Conservation (phyloP, 2,329 filamentous ascomycete genomes). For the Monilinia laxa region DNA sequence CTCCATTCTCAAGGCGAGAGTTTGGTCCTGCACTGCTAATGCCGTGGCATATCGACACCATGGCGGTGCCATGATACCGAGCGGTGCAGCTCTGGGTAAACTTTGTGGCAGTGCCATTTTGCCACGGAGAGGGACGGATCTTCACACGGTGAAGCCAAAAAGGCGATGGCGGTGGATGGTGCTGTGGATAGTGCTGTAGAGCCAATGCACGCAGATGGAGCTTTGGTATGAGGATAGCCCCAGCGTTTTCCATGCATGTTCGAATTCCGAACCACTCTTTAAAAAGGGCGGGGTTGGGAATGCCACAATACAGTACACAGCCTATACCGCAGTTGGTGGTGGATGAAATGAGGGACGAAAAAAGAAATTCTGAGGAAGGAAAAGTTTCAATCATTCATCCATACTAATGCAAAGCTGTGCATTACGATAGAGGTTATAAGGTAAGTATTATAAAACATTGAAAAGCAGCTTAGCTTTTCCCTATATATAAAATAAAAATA, state of each 20-base stretch:
- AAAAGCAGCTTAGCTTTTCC: no score
- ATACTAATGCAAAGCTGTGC: neutral
- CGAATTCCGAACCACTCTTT: neutral
- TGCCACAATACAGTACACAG: no score
- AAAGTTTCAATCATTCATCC: neutral
- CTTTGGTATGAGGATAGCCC: neutral
- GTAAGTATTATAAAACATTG: no score
- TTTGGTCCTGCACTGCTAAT: neutral
- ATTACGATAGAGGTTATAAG: no score
- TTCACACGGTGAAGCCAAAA: neutral
- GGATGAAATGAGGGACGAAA: neutral
- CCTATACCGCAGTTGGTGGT: neutral
- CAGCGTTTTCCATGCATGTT: conserved; percentile 2
- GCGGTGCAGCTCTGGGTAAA: neutral
- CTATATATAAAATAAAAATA: no score
- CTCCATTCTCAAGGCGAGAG: neutral
- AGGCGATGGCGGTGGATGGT: conserved; percentile 6
- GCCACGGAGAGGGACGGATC: conserved; percentile 9
- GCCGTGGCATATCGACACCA: neutral
- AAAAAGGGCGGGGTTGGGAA: conserved; percentile 18
- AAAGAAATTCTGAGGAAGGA: neutral
- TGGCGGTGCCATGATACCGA: neutral
- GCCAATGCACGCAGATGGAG: conserved; percentile 7
- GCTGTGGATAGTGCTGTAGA: no score
- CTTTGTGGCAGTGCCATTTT: conserved; percentile 6